Evolutionary conservation across 352 stramenopile species (phyloP), one percentile per base, ranked within the genome.

Genomic region (Globisporangium paddicum): DNA sequence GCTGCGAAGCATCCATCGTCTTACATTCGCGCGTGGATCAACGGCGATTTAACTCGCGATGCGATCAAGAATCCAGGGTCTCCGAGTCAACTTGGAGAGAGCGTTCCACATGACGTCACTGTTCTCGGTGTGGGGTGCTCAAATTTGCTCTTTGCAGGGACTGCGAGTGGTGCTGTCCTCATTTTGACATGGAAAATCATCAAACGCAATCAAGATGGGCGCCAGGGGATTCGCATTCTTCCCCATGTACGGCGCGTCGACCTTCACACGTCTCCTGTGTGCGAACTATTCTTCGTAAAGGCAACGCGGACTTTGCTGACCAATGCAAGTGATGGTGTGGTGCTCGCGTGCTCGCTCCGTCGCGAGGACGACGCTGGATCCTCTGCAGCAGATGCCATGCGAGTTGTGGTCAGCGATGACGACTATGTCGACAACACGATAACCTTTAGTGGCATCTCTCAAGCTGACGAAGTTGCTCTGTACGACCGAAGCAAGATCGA

Each of bases 401-500:
- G 47, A 3, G 16, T 57, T 23, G 13, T 42, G 4, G 21, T 45
- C 8, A 44, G 23, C 13, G 50, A 55, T 18, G 58, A 63, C 13
- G 59, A 65, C 10, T 59, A 52, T 47, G n/a, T 49, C 18, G 52
- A 66, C 11, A 60, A 4, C 5, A 34, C 46, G n/a, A 60, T 62
- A 13, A 60, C 64, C 6, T 67, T 71, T 28, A 55, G 45, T 2
- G 68, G 64, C 34, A 70, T 80, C 46, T 79, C 69, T n/a, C 77
- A 83, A 47, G 42, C 73, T 0, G 80, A 87, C 38, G 81, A 90
- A 49, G 45, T 89, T 7, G 77, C 71, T 16, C 32, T 86, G 23
- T 88, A 79, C 37, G 79, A 87, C 47, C 75, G 76, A 25, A 87
- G 60, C 52, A 71, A 70, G 11, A 67, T 89, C 2, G 75, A 87